Conservation (phyloP, 306 rosid species). For the Trifolium fragiferum region DNA sequence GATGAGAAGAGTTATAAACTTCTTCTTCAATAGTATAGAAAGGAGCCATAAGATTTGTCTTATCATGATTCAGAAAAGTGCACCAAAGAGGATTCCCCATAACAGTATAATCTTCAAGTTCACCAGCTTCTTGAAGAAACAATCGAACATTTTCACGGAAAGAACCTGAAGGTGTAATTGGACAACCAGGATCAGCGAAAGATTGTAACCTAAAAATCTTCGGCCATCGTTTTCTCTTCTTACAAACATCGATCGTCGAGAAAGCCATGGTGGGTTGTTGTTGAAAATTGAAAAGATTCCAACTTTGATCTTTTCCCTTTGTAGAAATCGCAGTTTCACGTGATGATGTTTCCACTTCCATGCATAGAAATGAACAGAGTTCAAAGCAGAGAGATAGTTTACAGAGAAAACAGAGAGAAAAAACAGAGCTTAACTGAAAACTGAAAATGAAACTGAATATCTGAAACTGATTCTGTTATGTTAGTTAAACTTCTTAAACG, state of each 20-base stretch:
- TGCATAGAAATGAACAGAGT: slow-evolving; percentile 12
- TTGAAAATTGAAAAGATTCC: neutral
- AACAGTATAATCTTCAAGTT: slow-evolving; percentile 57
- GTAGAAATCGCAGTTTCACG: slow-evolving; percentile 28
- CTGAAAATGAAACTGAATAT: slow-evolving; percentile 2
- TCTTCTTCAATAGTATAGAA: slow-evolving; percentile 79
- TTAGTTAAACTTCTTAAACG: slow-evolving; percentile 21
- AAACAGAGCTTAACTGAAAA: slow-evolving; percentile 27
- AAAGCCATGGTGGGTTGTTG: slow-evolving; percentile 54
- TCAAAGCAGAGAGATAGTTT: neutral
- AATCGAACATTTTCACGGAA: slow-evolving; percentile 71
- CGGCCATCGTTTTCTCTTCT: slow-evolving; percentile 72
- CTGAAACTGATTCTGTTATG: slow-evolving; percentile 40
- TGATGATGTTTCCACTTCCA: neutral
- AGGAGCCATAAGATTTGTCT: slow-evolving; percentile 58
- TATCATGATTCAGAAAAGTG: slow-evolving; percentile 74
- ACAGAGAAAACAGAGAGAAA: neutral
- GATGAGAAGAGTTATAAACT: slow-evolving; percentile 54
- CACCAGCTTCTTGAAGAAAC: slow-evolving; percentile 75
- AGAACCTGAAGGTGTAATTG: slow-evolving; percentile 51
- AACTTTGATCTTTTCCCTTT: slow-evolving; percentile 15
- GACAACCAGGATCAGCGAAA: slow-evolving; percentile 67
- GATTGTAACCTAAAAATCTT: slow-evolving; percentile 65
- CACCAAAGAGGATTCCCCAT: slow-evolving; percentile 71
- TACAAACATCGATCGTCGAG: slow-evolving; percentile 59